Base-by-base conservation (phyloP, 2,329 filamentous ascomycete genomes). In the Aureobasidium zeae region DNA sequence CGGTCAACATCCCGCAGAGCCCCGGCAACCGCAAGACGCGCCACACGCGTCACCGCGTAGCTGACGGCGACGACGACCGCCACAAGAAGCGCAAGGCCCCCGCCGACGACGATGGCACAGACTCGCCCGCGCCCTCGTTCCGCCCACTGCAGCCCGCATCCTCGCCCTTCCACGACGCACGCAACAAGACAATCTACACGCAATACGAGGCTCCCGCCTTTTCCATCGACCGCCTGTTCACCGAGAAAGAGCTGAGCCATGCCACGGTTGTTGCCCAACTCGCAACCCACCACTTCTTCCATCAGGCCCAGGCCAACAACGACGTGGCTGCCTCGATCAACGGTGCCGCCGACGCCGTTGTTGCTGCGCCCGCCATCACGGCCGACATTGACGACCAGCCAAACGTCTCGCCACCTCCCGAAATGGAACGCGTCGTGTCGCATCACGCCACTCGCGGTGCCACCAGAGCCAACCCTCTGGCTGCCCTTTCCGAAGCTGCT, bases 1-100 rank as follows among this genome's bases (percentile, higher is more conserved):
- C 73, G 57, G 76, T 81, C 49, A 76, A 74, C 51, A 74, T 79
- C 48, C 76, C 75, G n/a, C 69, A 70, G 30, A 79, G 74, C 46
- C 77, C 77, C 16, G 76, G 76, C 34, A 75, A 76, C 51, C 70
- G 77, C 48, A 81, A 81, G 61, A 81, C 77, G 13, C 63, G 77
- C 48, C 69, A 79, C 51, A 74, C 76, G 2, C 67, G 77, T 45
- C 74, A 79, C 55, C 66, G 73, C 41, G 48, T 53, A 13, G 57
- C 54, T 43, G 55, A 55, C 17, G 53, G 48, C 11, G 58, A 57
- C 10, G 44, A 48, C 64, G 6, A 65, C 63, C 33, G 63, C 63
- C 67, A 71, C 56, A 66, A 74, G 50, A 81, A 81, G 64, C 65
- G 77, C 24, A 80, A 78, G 60, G 64, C 69, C 7, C 61, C 61